Percentiles rank a stretch among this genome's conserved stretches.
phyloP scores from a whole-genome alignment of 305 asterid species.

The Withania somnifera region DNA sequence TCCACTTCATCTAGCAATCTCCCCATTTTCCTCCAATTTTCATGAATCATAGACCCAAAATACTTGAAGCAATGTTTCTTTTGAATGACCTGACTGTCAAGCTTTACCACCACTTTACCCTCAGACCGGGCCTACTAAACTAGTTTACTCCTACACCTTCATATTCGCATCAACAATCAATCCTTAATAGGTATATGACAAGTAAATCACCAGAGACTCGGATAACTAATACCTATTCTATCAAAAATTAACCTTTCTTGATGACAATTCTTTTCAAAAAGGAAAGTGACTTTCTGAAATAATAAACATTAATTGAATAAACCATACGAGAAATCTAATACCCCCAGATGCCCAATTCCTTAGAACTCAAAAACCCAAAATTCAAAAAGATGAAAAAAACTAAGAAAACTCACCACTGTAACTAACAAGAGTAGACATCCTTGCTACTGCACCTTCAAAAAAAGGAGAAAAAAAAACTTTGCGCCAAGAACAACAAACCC shows the following conservation, averaged over 20 bases:
- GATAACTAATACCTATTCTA: no score
- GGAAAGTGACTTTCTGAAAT: no score
- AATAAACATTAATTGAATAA: no score
- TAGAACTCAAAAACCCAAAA: neutral
- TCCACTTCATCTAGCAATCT: no score
- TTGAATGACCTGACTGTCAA: no score
- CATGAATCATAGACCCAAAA: no score
- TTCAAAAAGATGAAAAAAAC: neutral
- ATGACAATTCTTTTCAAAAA: neutral
- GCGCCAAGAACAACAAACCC: conserved; percentile 33
- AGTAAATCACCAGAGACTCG: neutral
- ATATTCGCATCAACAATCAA: neutral
- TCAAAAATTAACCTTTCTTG: no score
- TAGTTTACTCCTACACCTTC: neutral
- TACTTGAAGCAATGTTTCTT: no score
- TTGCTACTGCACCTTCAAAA: conserved; percentile 29
- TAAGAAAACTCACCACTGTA: conserved; percentile 56
- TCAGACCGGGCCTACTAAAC: no score
- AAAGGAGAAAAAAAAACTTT: conserved; percentile 23
- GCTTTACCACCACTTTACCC: no score
- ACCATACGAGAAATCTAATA: neutral
- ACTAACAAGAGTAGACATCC: conserved; percentile 87
- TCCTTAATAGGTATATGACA: neutral
- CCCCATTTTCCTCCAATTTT: no score
- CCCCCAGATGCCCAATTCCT: neutral